A percentile compares a stretch with the other conserved stretches of the same genome.
phyloP scores from a whole-genome alignment of 129 eudicot genomes.

The Kitagawia praeruptora region DNA sequence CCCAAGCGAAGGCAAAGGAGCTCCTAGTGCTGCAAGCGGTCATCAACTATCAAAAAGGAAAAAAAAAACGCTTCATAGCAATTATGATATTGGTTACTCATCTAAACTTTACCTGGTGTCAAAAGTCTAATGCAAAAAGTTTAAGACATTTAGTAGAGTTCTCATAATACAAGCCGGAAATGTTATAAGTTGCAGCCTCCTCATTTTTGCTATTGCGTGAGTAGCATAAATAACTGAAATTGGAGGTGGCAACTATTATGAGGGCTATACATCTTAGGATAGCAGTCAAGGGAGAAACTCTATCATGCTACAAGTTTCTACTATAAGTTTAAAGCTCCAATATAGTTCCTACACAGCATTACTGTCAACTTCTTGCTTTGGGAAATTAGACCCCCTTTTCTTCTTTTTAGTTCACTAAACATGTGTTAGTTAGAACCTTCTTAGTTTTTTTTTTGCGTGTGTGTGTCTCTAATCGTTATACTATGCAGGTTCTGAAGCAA shows the following conservation, averaged over 20 bases:
- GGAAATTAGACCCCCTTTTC: neutral
- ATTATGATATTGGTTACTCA: neutral
- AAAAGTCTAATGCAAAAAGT: neutral
- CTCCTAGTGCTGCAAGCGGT: neutral
- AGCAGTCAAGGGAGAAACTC: neutral
- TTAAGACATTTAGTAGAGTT: slow-evolving; percentile 3
- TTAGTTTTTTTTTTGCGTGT: neutral
- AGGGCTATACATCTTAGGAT: neutral
- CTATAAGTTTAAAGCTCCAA: neutral
- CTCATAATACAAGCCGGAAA: neutral
- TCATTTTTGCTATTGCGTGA: neutral
- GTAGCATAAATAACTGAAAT: neutral
- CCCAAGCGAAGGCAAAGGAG: neutral
- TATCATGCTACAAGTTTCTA: neutral
- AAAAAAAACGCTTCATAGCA: too few relatives aligned
- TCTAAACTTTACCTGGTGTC: neutral
- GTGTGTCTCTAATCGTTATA: neutral
- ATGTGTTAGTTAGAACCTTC: neutral
- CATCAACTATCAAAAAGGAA: neutral
- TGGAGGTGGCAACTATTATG: neutral
- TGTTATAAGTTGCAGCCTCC: neutral
- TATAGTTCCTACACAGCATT: neutral
- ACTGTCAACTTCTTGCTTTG: neutral
- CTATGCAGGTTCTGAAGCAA: slow-evolving; percentile 56
- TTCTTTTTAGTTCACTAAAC: neutral